These are phyloP conservation scores for Graphiopsis chlorocephala DNA, from an alignment of 2,329 filamentous ascomycete species.

Conservation along the genomic window DNA sequence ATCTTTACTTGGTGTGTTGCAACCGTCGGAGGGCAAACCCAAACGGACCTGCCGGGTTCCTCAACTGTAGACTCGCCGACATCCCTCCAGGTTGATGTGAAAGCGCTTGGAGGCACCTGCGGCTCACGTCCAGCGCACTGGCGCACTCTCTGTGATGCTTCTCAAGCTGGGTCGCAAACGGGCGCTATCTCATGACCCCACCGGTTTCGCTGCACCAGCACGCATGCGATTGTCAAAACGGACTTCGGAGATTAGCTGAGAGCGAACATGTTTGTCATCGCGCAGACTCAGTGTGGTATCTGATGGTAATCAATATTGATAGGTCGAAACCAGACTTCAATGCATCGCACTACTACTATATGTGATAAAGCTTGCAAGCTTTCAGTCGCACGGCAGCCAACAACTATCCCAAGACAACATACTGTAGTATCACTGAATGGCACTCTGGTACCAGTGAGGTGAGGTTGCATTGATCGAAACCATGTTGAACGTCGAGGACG, in stretches of 20 bases:
- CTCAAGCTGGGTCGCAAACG: conserved; percentile 5
- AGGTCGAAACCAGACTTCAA: background rate
- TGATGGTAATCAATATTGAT: background rate
- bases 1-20: conserved; percentile 2
- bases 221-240: conserved; percentile 2
- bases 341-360: background rate
- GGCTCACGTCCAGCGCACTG: conserved; percentile 4
- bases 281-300: background rate
- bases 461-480: background rate
- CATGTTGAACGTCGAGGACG: background rate
- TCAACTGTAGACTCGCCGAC: conserved; percentile 1
- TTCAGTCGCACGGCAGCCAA: background rate
- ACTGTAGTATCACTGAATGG: too few species aligned
- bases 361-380: background rate
- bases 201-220: background rate
- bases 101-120: conserved; percentile 4
- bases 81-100: background rate
- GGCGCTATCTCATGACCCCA: conserved; percentile 7
- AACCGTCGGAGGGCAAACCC: conserved; percentile 3
- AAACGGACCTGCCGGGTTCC: conserved; percentile 5
- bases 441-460: background rate
- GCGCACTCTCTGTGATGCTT: background rate
- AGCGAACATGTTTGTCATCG: conserved; percentile 13
- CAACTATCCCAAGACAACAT: background rate
- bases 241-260: conserved; percentile 11